Base-by-base conservation (phyloP, 495 filamentous ascomycete species). In the Neurospora tetraspora region DNA sequence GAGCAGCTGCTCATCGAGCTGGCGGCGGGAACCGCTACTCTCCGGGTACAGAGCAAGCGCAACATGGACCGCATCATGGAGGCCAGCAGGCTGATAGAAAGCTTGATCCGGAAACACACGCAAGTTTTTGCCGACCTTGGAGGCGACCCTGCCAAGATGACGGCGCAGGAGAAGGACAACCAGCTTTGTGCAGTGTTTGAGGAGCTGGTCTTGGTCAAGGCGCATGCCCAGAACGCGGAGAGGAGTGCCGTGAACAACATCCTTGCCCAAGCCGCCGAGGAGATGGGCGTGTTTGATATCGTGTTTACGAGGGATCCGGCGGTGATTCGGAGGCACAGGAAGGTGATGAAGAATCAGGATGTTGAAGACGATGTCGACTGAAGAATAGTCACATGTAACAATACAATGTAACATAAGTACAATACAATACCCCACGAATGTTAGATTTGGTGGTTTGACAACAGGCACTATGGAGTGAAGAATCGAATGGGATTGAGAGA, bases 281-380 rank as follows among this genome's bases (percentile, higher is more conserved):
- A 89, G 72, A 90, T 91, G 89, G 85, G 86, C 8, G 84, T 87
- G 73, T 80, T 80, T 42, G 79, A 81, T 75, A 75, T 80, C 39
- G 71, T 79, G 14, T 38, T 79, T 5, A n/a, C n/a, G 47, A 74
- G 47, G 39, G 74, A 80, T 68, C 42, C 68, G 34, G 72, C 42
- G 68, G 23, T 47, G 72, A 78, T 80, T 59, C 72, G 71, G 10
- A 74, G 27, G 76, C 45, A 71, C 38, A 74, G 69, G 69, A 81
- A 81, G 71, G 34, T 76, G 23, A 69, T 72, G 38, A 42, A 71
- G 43, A 27, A 27, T 4, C 23, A 38, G 36, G 34, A 36, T 69
- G 71, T 31, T 23, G 38, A 16, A 23, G 69, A 53, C 1, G 70
- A 76, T 38, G 36, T 20, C 53, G 42, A 68, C 9, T 65, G 72